Base-by-base conservation (phyloP, 1,284 basidiomycete species). In the Cutaneotrichosporon sp. region DNA sequence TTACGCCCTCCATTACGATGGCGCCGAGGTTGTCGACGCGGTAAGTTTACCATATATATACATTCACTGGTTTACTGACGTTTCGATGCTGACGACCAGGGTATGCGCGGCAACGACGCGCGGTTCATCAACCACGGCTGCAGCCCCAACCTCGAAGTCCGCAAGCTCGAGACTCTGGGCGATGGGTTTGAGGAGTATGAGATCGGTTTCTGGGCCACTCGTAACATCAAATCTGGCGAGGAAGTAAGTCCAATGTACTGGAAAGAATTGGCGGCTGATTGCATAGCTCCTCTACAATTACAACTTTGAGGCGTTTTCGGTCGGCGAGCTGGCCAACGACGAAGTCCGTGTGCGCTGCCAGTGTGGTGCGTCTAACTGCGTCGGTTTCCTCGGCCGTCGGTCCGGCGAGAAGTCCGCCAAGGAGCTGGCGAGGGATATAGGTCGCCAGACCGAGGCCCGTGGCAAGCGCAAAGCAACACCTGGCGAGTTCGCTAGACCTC, bases 121-220 rank as follows among this genome's bases (percentile, higher is more conserved):
- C 70, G 83, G 18, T 84, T 83, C 72, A 81, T 83, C 70, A 83
- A 83, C 69, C 82, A 82, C 66, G 76, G 78, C 2, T 82, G 81
- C 58, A 70, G 71, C 7, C 81, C 81, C 1, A 82, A 82, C 57
- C 71, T 82, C 34, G 77, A 80, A 57, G 78, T 82, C 14, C 73
- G 76, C 34, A 78, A 80, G 65, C 79, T 73, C 57, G 74, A 75
- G 61, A 77, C 72, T 0, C 59, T 78, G 7, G 78, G 79, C 2
- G 76, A 77, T 52, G 79, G 77, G 7, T 69, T 71, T 52, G 81
- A 83, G 53, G 83, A 84, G 70, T 82, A 74, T 62, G 81, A 83
- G 67, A 74, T 82, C 8, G 79, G 80, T 9, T 72, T 77, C 67
- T 83, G 81, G 74, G 81, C 82, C 2, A 63, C 72, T 36, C 70